Evolutionary conservation across 2,329 filamentous ascomycete genomes (phyloP).

Genomic region (Pezizomycotina sp.): DNA sequence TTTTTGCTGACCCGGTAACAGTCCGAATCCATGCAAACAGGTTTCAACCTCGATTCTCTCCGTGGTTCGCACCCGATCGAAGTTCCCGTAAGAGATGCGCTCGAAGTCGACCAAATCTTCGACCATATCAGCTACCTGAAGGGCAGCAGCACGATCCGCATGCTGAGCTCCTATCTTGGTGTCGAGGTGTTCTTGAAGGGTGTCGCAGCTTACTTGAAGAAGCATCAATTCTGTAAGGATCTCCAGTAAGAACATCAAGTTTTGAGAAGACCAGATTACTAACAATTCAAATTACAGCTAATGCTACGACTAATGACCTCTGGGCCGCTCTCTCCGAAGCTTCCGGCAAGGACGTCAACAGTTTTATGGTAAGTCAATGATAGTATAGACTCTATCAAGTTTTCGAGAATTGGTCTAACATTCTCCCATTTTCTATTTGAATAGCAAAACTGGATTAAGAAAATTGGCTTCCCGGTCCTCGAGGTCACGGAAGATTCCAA

Average conservation of each 20-base stretch:
- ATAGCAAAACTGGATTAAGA: conserved; percentile 71
- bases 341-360: conserved; percentile 69
- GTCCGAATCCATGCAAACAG: conserved; percentile 83
- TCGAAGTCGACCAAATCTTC: conserved; percentile 96
- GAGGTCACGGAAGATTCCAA: conserved; percentile 70
- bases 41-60: conserved; percentile 75
- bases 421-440: conserved; percentile 1
- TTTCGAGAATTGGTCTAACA: background rate
- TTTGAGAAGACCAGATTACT: background rate
- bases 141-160: conserved; percentile 88
- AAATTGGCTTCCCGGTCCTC: conserved; percentile 85
- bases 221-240: conserved; percentile 57
- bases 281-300: conserved; percentile 26
- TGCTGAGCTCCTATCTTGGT: conserved; percentile 82
- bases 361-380: conserved; percentile 51
- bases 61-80: conserved; percentile 91
- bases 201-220: conserved; percentile 75
- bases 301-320: conserved; percentile 80
- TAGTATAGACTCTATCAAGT: background rate
- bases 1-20: conserved; percentile 25
- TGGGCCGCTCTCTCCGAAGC: conserved; percentile 79
- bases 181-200: conserved; percentile 78
- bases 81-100: conserved; percentile 78
- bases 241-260: background rate
- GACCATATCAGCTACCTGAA: conserved; percentile 60